Conservation (phyloP, 2,329 filamentous ascomycete species). For the Dactylellina drechsleri region DNA sequence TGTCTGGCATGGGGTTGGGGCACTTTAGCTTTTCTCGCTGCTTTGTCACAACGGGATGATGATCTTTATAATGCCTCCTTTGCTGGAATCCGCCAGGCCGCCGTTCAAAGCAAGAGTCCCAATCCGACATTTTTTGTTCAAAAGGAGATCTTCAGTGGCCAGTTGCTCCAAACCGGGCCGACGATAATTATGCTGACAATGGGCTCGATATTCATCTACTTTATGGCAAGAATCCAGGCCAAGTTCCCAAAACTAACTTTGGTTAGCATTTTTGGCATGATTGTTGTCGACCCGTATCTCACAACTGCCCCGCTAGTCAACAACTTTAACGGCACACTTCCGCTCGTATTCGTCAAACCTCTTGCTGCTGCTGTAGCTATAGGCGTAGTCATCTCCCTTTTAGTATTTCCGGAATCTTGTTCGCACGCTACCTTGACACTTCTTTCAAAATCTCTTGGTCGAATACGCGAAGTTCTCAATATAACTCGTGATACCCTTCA, state of each 20-base stretch:
- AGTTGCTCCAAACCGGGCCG: conserved; percentile 65
- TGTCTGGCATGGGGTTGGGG: conserved; percentile 67
- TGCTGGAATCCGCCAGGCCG: conserved; percentile 61
- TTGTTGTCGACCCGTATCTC: conserved; percentile 65
- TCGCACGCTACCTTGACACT: conserved; percentile 63
- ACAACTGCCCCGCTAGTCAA: conserved; percentile 64
- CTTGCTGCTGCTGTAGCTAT: conserved; percentile 65
- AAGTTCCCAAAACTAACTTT: conserved; percentile 65
- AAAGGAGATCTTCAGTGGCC: conserved; percentile 63
- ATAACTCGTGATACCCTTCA: conserved; percentile 29
- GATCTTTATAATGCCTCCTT: conserved; percentile 61
- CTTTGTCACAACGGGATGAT: conserved; percentile 63
- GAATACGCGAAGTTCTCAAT: conserved; percentile 28
- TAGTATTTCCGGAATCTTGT: conserved; percentile 67
- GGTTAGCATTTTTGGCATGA: conserved; percentile 65
- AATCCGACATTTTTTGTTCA: conserved; percentile 59
- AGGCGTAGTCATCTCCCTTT: conserved; percentile 63
- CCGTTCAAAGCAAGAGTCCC: conserved; percentile 59
- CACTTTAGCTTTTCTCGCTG: conserved; percentile 65
- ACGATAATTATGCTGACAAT: conserved; percentile 62
- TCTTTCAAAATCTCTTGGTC: conserved; percentile 58
- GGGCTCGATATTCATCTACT: conserved; percentile 64
- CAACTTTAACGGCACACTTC: conserved; percentile 62
- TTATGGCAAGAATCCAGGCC: conserved; percentile 63
- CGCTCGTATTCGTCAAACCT: conserved; percentile 63